These are phyloP conservation scores for Colletotrichum navitas DNA, from an alignment of 2,329 filamentous ascomycete species.

Conservation along the genomic window DNA sequence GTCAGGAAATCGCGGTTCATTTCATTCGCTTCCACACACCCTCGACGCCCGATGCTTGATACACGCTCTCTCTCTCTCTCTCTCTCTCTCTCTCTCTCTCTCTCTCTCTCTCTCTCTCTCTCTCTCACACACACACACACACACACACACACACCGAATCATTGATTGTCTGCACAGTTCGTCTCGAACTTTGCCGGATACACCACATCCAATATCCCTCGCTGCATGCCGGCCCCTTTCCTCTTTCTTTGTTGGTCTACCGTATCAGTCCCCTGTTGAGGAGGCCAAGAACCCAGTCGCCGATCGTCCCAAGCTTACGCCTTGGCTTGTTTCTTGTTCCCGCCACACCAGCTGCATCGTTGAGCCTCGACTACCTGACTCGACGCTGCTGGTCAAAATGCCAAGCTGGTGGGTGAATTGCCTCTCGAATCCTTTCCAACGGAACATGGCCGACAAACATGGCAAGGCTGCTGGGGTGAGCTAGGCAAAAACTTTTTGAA, in stretches of 20 bases:
- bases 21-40: neutral
- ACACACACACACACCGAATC: too few relatives aligned
- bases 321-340: constrained; percentile 22
- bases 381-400: constrained; percentile 22
- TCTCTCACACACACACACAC: too few relatives aligned
- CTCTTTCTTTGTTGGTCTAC: too few relatives aligned
- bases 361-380: constrained; percentile 37
- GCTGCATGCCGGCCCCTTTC: neutral
- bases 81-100: neutral
- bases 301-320: constrained; percentile 30
- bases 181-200: neutral
- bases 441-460: constrained; percentile 31
- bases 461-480: neutral
- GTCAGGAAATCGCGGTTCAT: constrained; percentile 7
- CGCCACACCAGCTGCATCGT: constrained; percentile 19
- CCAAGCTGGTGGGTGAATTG: constrained; percentile 16
- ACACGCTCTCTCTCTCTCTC: neutral
- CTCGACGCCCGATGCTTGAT: too few relatives aligned
- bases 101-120: neutral
- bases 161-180: neutral
- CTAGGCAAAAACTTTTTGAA: neutral
- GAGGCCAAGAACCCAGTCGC: constrained; percentile 7
- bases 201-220: neutral
- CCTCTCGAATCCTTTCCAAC: constrained; percentile 1
- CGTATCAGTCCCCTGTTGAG: constrained; percentile 11